Conservation (phyloP, 345 rosid genomes). For the Eucalyptus grandis region DNA sequence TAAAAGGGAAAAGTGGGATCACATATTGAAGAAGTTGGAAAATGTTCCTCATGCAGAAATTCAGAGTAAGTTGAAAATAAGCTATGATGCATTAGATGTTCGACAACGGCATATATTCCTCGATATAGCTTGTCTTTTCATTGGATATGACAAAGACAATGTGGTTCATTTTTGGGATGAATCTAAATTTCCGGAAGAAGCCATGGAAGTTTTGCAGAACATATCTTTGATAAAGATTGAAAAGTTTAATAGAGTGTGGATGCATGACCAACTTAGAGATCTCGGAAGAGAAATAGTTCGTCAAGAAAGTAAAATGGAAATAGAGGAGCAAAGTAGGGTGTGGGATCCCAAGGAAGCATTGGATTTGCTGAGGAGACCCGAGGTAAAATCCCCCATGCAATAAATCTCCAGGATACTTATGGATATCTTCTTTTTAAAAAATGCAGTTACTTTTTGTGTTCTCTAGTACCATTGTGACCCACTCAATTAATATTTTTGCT, state of each 20-base stretch:
- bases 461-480: too few species aligned
- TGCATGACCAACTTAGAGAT: neutral
- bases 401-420: neutral
- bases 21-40: rapidly evolving
- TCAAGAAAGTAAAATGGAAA: rapidly evolving
- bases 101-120: rapidly evolving
- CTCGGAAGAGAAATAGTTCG: neutral
- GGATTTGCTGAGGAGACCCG: neutral
- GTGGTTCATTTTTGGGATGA: neutral
- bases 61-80: neutral
- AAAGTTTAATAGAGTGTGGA: neutral
- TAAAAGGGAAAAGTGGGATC: neutral
- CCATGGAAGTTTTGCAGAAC: neutral
- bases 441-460: too few species aligned
- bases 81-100: rapidly evolving
- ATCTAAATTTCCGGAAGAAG: rapidly evolving
- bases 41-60: neutral
- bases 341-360: neutral
- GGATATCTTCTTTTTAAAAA: neutral
- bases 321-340: neutral
- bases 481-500: too few species aligned
- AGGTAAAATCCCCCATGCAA: neutral
- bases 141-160: neutral
- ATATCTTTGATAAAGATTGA: neutral
- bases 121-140: neutral